Base-by-base conservation (phyloP, 106 monocot genomes). In the Allium sativum region DNA sequence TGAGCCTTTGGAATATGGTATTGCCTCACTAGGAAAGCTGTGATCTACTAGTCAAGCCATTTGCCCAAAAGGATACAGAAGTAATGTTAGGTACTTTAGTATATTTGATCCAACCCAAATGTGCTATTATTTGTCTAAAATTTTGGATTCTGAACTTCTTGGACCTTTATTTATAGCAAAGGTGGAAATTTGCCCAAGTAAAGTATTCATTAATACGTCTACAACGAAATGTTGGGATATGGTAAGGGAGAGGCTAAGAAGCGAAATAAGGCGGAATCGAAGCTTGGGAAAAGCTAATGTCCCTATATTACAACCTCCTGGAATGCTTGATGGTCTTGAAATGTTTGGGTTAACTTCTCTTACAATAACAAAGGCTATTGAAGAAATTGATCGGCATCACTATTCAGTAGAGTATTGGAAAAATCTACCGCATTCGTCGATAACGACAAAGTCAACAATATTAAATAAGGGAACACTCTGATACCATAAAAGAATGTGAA, bases 261-360 rank as follows among this genome's bases (percentile, higher is more conserved):
- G 57, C 65, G 81, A 88, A 88, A 93, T 89, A 69, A 85, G 72
- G 55, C 75, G 68, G 48, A 65, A 68, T 7, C 80, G 80, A 31
- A 76, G 42, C 20, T 62, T 75, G 22, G 85, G 80, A 22, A 75
- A 58, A 62, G 11, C 44, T 18, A 78, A 76, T 14, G 65, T 90
- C 51, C 80, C 90, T 51, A 59, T 73, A 12, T 62, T 90, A 53
- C 94, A 82, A 72, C 87, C 78, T 62, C 90, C 87, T 16, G 81
- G 82, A 58, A 84, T 87, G 12, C n/a, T 90, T 57, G 87, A 87
- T 75, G 95, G 95, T 53, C 81, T 87, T 64, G 84, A 87, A 58
- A 90, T 96, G 95, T 87, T 90, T 82, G 95, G 95, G 12, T 82
- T 96, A 52, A 75, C 72, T 61, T 87, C 84, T 52, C 90, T 81